These are phyloP conservation scores for Anthracocystis setariae DNA, from an alignment of 1,284 basidiomycete species.

Conservation along the genomic window DNA sequence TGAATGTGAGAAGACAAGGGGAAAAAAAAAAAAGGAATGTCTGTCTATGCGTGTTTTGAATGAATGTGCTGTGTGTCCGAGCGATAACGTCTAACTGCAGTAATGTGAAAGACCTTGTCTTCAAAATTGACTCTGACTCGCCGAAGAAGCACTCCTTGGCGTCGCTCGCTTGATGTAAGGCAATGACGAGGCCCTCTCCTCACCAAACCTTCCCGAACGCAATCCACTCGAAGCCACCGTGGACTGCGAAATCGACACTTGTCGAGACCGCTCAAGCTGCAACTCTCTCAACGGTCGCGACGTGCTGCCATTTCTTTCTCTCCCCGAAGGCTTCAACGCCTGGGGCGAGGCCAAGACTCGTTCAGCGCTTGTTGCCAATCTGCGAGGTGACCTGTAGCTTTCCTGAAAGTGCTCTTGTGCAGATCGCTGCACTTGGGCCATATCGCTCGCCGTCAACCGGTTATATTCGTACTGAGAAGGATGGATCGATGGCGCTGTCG, in stretches of 20 bases:
- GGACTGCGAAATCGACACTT: neutral
- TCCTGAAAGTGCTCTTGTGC: slow-evolving; percentile 24
- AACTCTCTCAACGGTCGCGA: neutral
- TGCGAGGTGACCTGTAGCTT: slow-evolving; percentile 3
- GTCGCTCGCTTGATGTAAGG: slow-evolving; percentile 34
- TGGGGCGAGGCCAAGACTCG: neutral
- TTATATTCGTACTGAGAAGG: slow-evolving; percentile 30
- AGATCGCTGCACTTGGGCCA: slow-evolving; percentile 27
- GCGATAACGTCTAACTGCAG: no score
- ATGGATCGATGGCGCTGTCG: neutral
- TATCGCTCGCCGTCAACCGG: slow-evolving; percentile 9
- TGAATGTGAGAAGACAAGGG: no score
- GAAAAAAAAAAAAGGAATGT: neutral
- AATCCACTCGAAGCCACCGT: neutral
- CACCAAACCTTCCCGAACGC: neutral
- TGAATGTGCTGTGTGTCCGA: no score
- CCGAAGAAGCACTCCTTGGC: slow-evolving; percentile 1
- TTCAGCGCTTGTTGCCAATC: neutral
- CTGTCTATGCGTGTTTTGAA: no score
- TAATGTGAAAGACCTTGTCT: no score
- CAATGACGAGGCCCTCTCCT: slow-evolving; percentile 11
- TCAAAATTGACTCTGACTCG: neutral
- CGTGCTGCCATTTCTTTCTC: neutral
- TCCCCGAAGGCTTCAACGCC: no score
- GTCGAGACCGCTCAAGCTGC: neutral